Evolutionary conservation across 768 basidiomycete genomes (phyloP).

Genomic region (Naganishia antarctica): DNA sequence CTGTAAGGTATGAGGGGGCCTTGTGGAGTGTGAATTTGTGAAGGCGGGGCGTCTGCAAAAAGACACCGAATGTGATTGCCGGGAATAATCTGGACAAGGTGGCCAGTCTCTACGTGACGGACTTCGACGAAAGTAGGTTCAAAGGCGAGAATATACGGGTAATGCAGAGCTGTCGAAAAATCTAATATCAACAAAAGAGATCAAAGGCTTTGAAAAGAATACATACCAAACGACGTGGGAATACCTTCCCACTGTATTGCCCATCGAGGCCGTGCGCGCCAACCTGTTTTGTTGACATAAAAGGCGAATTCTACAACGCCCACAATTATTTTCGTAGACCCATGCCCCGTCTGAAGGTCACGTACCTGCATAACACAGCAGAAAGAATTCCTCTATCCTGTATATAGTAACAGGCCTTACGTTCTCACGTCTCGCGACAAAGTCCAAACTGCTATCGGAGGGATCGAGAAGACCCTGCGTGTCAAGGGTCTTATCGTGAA

Average conservation of each 20-base stretch:
- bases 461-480: slow-evolving; percentile 95
- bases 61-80: slow-evolving; percentile 82
- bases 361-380: slow-evolving; percentile 94
- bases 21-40: slow-evolving; percentile 61
- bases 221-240: slow-evolving; percentile 88
- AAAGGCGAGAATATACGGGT: slow-evolving; percentile 93
- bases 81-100: slow-evolving; percentile 89
- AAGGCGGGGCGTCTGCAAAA: slow-evolving; percentile 89
- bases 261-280: slow-evolving; percentile 82
- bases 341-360: slow-evolving; percentile 20
- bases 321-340: not conserved
- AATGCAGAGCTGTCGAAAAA: slow-evolving; percentile 68
- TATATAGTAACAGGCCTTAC: slow-evolving; percentile 93
- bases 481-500: slow-evolving; percentile 74
- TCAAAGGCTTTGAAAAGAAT: no score
- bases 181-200: not conserved
- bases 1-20: slow-evolving; percentile 43
- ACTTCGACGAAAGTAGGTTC: slow-evolving; percentile 96
- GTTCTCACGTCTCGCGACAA: slow-evolving; percentile 83
- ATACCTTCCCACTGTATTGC: slow-evolving; percentile 95
- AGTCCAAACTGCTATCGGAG: slow-evolving; percentile 80
- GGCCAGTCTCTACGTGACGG: slow-evolving; percentile 86
- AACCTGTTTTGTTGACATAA: slow-evolving; percentile 94
- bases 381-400: slow-evolving; percentile 90
- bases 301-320: slow-evolving; percentile 80